Base-by-base conservation (phyloP, 345 rosid genomes). In the Gossypium australe region DNA sequence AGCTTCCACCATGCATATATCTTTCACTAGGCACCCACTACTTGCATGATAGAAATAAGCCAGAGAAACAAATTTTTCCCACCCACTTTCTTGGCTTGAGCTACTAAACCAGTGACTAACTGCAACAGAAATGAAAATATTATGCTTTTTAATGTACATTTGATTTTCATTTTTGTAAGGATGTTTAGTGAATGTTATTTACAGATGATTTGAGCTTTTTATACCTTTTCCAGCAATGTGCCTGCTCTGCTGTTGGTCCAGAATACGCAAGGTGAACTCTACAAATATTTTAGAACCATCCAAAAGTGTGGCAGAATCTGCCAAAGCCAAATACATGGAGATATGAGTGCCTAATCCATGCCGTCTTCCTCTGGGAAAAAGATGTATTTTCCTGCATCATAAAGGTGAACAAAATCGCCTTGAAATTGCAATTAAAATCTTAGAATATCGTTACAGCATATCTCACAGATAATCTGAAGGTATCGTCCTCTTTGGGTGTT, bases 361-460 rank as follows among this genome's bases (percentile, higher is more conserved):
- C n/a, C 52, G 70, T 67, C 73, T 70, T 80, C 87, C 89, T 45
- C 18, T 58, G 0, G 84, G 87, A 82, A 76, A 77, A 59, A 86
- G 67, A 49, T 74, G 62, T 45, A 86, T 74, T 67, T 70, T 78
- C 89, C 89, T 86, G 83, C 71, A 74, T 44, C 52, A 60, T 12
- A 4, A 51, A 25, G 59, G 73, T 22, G 11, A 38, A 61, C 11
- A 57, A 71, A 71, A 72, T 22, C 56, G 22, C 41, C 18, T 51
- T 27, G 45, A 55, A 29, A 10, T 56, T 3, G 22, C 4, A 62
- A 47, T 63, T 17, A 56, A 56, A 56, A 20, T 20, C 27, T 9
- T 11, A 7, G 12, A 2, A 0, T 11, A 0, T 2, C 60, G 7
- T 34, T 34, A 34, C 7, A 34, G 7, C 41, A 34, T 34, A 34